Percentiles rank a stretch among this genome's conserved stretches.
These are phyloP conservation scores for Leccinum fuscescens DNA, from an alignment of 1,284 basidiomycete species.

Conservation along the genomic window DNA sequence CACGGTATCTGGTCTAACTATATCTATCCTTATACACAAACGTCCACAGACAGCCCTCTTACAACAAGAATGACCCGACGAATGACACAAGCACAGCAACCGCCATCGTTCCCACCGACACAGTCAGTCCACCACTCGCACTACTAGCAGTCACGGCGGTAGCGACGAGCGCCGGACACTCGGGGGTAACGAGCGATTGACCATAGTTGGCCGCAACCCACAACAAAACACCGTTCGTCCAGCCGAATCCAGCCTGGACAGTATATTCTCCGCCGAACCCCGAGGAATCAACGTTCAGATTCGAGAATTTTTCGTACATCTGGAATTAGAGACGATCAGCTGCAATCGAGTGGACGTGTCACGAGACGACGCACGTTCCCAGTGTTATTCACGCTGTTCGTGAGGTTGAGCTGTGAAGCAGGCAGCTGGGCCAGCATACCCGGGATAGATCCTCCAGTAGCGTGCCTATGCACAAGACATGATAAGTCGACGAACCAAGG, in stretches of 20 bases:
- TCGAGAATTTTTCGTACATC: constrained; percentile 91
- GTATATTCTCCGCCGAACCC: constrained; percentile 87
- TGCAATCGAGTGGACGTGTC: not conserved
- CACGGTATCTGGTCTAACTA: no score
- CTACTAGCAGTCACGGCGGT: not conserved
- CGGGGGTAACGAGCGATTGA: constrained; percentile 56
- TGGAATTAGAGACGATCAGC: constrained; percentile 29
- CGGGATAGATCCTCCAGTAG: constrained; percentile 80
- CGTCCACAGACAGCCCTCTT: not conserved
- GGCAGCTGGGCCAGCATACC: constrained; percentile 69
- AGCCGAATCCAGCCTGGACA: constrained; percentile 82
- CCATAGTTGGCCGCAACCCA: constrained; percentile 78
- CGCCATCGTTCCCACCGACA: not conserved
- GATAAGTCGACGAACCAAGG: constrained; percentile 29
- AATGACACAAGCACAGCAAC: not conserved
- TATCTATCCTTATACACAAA: not conserved
- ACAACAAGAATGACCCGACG: constrained; percentile 5
- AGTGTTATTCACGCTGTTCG: constrained; percentile 62
- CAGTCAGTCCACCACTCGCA: constrained; percentile 5
- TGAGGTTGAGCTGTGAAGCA: constrained; percentile 71
- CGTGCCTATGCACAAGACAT: constrained; percentile 40
- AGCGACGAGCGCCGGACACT: constrained; percentile 57
- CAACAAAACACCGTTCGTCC: constrained; percentile 85
- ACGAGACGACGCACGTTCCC: constrained; percentile 57
- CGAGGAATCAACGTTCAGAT: constrained; percentile 76